A percentile compares a stretch with the other conserved stretches of the same genome.
These are phyloP conservation scores for Cornus florida DNA, from an alignment of 148 eudicot genomes.

Conservation along the genomic window DNA sequence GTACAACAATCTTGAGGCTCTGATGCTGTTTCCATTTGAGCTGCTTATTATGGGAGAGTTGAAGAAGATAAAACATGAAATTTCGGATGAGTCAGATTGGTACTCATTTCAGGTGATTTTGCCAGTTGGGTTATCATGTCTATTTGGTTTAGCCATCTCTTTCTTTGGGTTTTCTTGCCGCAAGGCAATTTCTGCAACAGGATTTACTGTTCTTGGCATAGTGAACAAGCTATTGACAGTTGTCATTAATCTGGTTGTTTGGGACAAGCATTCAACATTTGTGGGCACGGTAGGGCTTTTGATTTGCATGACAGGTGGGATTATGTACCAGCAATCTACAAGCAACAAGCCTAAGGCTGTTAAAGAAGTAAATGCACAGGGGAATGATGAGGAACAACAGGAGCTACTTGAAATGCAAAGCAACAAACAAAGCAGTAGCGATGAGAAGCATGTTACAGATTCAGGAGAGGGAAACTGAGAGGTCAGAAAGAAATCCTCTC, in stretches of 20 bases:
- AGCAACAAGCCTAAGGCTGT: slow-evolving; percentile 59
- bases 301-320: slow-evolving; percentile 88
- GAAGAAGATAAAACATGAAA: slow-evolving; percentile 88
- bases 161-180: slow-evolving; percentile 97
- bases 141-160: slow-evolving; percentile 92
- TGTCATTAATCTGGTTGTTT: slow-evolving; percentile 73
- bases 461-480: slow-evolving; percentile 39
- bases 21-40: slow-evolving; percentile 85
- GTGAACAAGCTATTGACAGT: slow-evolving; percentile 90
- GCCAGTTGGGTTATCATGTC: slow-evolving; percentile 85
- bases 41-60: slow-evolving; percentile 91
- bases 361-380: slow-evolving; percentile 42
- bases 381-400: slow-evolving; percentile 54
- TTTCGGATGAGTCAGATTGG: slow-evolving; percentile 85
- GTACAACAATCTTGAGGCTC: slow-evolving; percentile 96
- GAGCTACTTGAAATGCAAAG: slow-evolving; percentile 82
- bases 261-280: slow-evolving; percentile 90
- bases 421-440: slow-evolving; percentile 25
- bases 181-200: slow-evolving; percentile 91
- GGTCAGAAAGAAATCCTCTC: neutral
- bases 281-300: slow-evolving; percentile 90
- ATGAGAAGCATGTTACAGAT: slow-evolving; percentile 28
- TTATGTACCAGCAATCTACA: slow-evolving; percentile 82
- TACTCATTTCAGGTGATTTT: slow-evolving; percentile 68
- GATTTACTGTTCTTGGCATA: slow-evolving; percentile 95